Evolutionary conservation across 2,329 filamentous ascomycete species (phyloP).

Genomic region (Leptographium procerum): DNA sequence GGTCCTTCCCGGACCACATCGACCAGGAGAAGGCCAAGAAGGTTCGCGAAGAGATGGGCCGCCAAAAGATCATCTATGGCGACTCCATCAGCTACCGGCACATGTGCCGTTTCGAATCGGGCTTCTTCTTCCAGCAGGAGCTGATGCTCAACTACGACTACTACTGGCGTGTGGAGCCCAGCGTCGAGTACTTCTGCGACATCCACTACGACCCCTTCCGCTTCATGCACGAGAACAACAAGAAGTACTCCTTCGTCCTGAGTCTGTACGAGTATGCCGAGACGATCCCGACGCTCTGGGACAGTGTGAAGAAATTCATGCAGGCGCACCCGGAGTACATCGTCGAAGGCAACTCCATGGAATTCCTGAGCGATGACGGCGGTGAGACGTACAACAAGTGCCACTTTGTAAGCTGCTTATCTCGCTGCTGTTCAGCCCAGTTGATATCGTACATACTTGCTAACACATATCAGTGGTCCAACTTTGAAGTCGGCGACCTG

Average conservation of each 20-base stretch:
- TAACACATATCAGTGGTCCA: conserved; percentile 66
- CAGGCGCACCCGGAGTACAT: conserved; percentile 83
- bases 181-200: conserved; percentile 92
- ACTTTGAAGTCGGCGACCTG: conserved; percentile 93
- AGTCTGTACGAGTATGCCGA: conserved; percentile 95
- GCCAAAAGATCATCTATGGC: conserved; percentile 95
- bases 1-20: conserved; percentile 94
- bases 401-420: conserved; percentile 68
- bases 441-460: neutral
- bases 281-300: conserved; percentile 93
- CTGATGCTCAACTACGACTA: conserved; percentile 95
- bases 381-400: conserved; percentile 94
- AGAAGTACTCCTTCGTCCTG: conserved; percentile 96
- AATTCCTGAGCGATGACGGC: conserved; percentile 80
- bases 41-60: conserved; percentile 87
- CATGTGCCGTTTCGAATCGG: conserved; percentile 98
- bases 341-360: conserved; percentile 72
- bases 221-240: conserved; percentile 88
- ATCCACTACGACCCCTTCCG: conserved; percentile 94
- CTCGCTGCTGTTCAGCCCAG: neutral
- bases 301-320: conserved; percentile 91
- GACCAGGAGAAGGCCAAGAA: conserved; percentile 87
- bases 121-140: conserved; percentile 95
- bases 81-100: conserved; percentile 95
- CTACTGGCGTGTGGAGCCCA: conserved; percentile 99